A percentile compares a stretch with the other conserved stretches of the same genome.
phyloP scores from a whole-genome alignment of 805 yeast species.

The Monosporozyma siamensis region DNA sequence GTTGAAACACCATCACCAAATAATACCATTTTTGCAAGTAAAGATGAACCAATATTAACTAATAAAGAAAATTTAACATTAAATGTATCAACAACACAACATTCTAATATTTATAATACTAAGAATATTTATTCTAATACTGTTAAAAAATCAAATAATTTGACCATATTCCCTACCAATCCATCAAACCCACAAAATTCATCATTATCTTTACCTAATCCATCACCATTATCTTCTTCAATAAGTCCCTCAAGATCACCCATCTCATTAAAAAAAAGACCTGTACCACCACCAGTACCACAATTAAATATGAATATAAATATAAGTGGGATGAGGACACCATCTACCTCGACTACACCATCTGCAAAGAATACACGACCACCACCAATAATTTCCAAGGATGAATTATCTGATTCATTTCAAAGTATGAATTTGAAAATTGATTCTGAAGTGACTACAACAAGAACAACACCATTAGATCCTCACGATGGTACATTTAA shows the following conservation, averaged over 20 bases:
- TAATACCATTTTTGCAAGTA: background rate
- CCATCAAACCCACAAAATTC: background rate
- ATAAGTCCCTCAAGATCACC: slow-evolving; percentile 3
- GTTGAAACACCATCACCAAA: background rate
- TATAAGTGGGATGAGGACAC: background rate
- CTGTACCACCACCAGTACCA: slow-evolving; percentile 26
- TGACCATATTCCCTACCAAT: background rate
- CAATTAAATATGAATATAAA: slow-evolving; percentile 3
- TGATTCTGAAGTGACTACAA: background rate
- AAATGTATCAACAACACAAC: background rate
- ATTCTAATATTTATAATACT: background rate
- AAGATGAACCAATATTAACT: background rate
- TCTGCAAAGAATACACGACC: slow-evolving; percentile 3
- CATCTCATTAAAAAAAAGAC: slow-evolving; percentile 19
- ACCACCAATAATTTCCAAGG: slow-evolving; percentile 5
- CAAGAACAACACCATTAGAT: background rate
- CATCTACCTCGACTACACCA: slow-evolving; percentile 2
- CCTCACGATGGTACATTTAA: too few species aligned
- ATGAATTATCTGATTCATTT: slow-evolving; percentile 6
- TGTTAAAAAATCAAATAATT: background rate
- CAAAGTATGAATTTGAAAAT: slow-evolving; percentile 2
- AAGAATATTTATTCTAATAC: background rate
- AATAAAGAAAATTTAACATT: background rate
- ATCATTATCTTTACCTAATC: slow-evolving; percentile 7
- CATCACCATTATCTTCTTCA: background rate